These are phyloP conservation scores for Fusarium pseudonygamai DNA, from an alignment of 2,329 filamentous ascomycete species.

Conservation along the genomic window DNA sequence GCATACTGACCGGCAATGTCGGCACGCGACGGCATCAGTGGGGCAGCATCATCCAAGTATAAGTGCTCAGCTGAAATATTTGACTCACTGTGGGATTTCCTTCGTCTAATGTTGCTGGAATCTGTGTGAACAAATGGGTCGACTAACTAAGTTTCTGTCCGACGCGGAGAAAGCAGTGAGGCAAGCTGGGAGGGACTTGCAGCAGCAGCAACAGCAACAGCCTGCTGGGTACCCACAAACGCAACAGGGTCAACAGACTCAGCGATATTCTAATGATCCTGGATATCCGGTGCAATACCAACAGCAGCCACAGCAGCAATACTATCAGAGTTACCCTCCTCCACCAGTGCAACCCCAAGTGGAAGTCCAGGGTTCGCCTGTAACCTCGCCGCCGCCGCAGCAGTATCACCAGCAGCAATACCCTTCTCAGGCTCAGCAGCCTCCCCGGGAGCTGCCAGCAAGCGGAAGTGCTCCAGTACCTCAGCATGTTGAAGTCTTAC, in stretches of 20 bases:
- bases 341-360: not conserved
- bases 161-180: not conserved
- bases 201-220: not conserved
- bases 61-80: not conserved
- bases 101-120: no score
- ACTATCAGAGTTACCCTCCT: not conserved
- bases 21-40: not conserved
- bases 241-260: not conserved
- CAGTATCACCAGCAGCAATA: not conserved
- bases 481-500: rapidly evolving
- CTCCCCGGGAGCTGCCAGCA: rapidly evolving
- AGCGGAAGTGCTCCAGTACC: no score
- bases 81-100: not conserved
- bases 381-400: not conserved
- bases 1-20: not conserved
- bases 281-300: not conserved
- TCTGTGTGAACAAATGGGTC: not conserved
- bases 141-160: not conserved
- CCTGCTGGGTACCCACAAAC: not conserved
- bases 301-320: not conserved
- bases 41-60: not conserved
- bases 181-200: not conserved
- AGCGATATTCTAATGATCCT: not conserved
- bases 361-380: not conserved
- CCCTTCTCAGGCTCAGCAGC: not conserved